Evolutionary conservation across 83 land plant genomes (phyloP), one percentile per base, ranked within the genome.

Genomic region (Thuja plicata): DNA sequence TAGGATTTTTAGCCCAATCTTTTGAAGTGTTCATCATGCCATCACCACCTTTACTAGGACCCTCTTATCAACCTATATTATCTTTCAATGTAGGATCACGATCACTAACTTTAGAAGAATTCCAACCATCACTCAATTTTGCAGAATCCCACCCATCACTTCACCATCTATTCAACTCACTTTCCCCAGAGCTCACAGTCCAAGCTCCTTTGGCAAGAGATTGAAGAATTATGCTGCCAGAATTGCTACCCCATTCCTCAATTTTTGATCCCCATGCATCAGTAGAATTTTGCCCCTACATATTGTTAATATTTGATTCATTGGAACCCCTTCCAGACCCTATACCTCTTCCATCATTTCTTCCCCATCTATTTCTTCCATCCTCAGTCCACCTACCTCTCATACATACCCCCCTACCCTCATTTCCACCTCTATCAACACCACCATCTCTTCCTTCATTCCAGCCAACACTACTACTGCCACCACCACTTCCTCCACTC

Each of bases 381-480:
- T n/a, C n/a, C n/a, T 71, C 85, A 46, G 83, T 88, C 43, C 91
- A 48, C 27, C 89, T 88, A n/a, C 90, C 88, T 32, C 84, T 86
- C 21, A 66, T 77, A 60, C 90, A 76, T 32, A 90, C 87, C 19
- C 92, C 87, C 30, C 90, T 45, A 40, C 74, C 70, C 54, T 85
- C 87, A n/a, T n/a, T n/a, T n/a, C n/a, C n/a, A n/a, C n/a, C n/a
- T n/a, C n/a, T n/a, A n/a, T n/a, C n/a, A n/a, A 45, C 87, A 73
- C 86, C 79, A 50, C 88, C 79, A 62, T 85, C 76, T 30, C 76
- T 89, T 35, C 87, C 89, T 4, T 87, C 91, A 24, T 45, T 57
- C n/a, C 91, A 87, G 35, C 89, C 88, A 50, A 27, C 13, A 81
- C 89, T 76, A 1, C 88, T 80, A 57, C 50, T 35, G 46, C 48